phyloP scores from a whole-genome alignment of 2,329 filamentous ascomycete genomes.

The Aspergillus fijiensis region DNA sequence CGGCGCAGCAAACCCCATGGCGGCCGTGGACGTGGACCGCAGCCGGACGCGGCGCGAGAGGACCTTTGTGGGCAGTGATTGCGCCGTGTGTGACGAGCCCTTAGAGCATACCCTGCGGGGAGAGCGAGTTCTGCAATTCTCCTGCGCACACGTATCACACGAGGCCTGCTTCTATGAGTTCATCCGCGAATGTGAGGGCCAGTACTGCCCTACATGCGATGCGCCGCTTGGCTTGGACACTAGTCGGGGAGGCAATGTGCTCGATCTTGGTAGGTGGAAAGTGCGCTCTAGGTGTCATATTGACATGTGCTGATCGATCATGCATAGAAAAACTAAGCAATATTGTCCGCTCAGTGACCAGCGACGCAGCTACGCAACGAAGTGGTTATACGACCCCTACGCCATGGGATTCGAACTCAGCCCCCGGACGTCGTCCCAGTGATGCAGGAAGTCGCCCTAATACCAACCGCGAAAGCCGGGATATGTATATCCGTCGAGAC shows the following conservation, averaged over 20 bases:
- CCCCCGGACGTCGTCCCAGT: constrained; percentile 32
- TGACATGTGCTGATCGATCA: constrained; percentile 20
- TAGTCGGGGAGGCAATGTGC: constrained; percentile 85
- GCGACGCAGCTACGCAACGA: constrained; percentile 56
- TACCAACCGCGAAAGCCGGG: constrained; percentile 28
- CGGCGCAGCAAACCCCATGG: constrained; percentile 50
- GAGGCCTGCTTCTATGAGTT: constrained; percentile 99
- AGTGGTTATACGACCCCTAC: constrained; percentile 59
- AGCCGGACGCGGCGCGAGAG: constrained; percentile 80
- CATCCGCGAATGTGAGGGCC: constrained; percentile 88
- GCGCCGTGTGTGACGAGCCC: constrained; percentile 94
- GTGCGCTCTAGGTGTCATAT: neutral
- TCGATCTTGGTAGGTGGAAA: constrained; percentile 73
- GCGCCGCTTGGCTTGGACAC: constrained; percentile 89
- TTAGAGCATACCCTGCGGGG: constrained; percentile 92
- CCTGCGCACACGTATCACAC: constrained; percentile 94
- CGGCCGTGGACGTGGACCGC: constrained; percentile 71
- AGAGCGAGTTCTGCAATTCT: constrained; percentile 92
- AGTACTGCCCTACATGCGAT: constrained; percentile 92
- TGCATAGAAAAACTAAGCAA: constrained; percentile 85
- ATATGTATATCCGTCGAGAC: constrained; percentile 36
- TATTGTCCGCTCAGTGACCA: constrained; percentile 80
- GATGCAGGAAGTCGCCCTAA: constrained; percentile 31
- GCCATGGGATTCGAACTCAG: constrained; percentile 54
- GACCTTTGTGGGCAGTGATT: constrained; percentile 93